phyloP scores from a whole-genome alignment of 2,329 filamentous ascomycete genomes.

The Catunica adiposa region DNA sequence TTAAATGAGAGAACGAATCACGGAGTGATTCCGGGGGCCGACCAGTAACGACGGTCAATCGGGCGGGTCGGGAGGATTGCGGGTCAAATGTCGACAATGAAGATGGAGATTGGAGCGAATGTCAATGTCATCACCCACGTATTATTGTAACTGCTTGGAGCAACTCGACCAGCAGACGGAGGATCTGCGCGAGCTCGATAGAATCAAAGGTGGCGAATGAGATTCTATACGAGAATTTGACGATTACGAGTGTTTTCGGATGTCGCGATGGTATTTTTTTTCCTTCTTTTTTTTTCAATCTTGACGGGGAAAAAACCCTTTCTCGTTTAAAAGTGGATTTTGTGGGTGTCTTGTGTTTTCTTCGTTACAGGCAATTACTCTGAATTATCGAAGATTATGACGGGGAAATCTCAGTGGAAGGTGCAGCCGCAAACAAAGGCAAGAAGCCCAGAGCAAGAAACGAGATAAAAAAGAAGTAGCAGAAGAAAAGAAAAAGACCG shows the following conservation, averaged over 20 bases:
- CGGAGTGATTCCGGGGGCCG: slow-evolving; percentile 1
- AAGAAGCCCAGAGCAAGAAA: not conserved
- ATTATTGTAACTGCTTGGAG: not conserved
- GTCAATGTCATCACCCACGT: not conserved
- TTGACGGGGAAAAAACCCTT: not conserved
- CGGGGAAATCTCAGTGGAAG: too few species aligned
- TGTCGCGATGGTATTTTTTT: not conserved
- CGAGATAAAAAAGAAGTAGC: slow-evolving; percentile 1
- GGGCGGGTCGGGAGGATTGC: not conserved
- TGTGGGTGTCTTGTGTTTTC: not conserved
- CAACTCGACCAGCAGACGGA: too few species aligned
- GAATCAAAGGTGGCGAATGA: not conserved
- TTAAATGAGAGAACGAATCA: slow-evolving; percentile 11
- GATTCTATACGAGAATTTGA: not conserved
- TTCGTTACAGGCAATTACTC: not conserved
- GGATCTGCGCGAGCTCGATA: not conserved
- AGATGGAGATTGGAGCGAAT: not conserved
- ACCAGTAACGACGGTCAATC: not conserved
- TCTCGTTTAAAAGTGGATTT: not conserved
- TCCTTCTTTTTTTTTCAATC: slow-evolving; percentile 4
- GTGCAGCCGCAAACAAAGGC: too few species aligned
- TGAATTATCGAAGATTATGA: too few species aligned
- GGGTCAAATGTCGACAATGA: not conserved
- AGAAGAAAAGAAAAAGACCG: slow-evolving; percentile 2
- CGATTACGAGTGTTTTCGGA: not conserved